Base-by-base conservation (phyloP, 2,329 filamentous ascomycete genomes). In the Elsinoe australis region DNA sequence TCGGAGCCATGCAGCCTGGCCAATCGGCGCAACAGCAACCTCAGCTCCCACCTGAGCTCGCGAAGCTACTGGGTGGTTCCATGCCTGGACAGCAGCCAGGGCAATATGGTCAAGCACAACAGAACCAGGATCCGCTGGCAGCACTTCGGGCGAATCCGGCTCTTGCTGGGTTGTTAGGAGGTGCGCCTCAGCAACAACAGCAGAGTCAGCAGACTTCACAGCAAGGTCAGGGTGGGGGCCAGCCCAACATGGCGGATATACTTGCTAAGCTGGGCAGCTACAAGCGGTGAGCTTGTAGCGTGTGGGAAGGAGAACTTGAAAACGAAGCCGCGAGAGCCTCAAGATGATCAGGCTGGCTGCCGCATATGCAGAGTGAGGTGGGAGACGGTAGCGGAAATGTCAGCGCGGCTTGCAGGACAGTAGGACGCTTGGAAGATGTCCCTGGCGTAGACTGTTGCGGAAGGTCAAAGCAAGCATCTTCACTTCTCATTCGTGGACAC, bases 181-280 rank as follows among this genome's bases (percentile, higher is more conserved):
- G 32, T 5, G 8, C 36, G 3, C 41, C 34, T 22, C 42, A 41
- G 15, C 15, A 50, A 8, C 19, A 18, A 18, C 49, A 28, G 34
- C 54, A 15, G 29, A 53, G 51, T 14, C 52, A 56, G 41, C 63
- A 61, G n/a, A 6, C 63, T 62, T 47, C 59, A 57, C 59, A 60
- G 29, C 53, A 58, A 31, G 55, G 54, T 35, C 46, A 58, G 55
- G 19, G 5, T 54, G 57, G 32, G 32, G 58, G 57, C 29, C 65
- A 65, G 51, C 64, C 68, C 28, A 69, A 73, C 55, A 80, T 87
- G 56, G 77, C 83, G 61, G 83, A 85, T 57, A 85, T 88, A 45
- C 83, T 88, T 76, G 80, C 82, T 10, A 80, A 85, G 57, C 67
- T 87, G 51, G 77, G 81, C 38, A 78, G 76, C 56, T 83, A 78